Percentiles rank a stretch among this genome's conserved stretches.
Evolutionary conservation across 345 rosid genomes (phyloP).

Genomic region (Litchi chinensis): DNA sequence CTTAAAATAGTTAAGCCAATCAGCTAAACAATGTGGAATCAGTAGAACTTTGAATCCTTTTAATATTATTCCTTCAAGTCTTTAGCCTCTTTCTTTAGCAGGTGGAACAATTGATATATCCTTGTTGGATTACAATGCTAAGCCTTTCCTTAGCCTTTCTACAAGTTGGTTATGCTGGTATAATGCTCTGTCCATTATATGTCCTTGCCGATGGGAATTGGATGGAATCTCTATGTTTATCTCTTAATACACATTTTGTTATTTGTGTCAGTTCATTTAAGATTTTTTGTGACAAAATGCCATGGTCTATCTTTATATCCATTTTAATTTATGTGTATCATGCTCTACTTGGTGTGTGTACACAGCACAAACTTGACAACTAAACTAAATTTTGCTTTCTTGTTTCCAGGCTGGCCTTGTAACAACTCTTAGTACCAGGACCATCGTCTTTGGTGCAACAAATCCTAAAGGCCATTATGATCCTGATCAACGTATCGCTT

Average conservation of each 20-base stretch:
- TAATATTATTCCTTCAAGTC: neutral
- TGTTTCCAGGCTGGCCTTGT: conserved; percentile 90
- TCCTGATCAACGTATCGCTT: conserved; percentile 85
- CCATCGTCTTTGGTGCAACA: conserved; percentile 94
- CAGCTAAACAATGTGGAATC: neutral
- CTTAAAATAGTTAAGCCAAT: neutral
- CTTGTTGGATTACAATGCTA: neutral
- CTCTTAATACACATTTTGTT: neutral
- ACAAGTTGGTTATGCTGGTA: conserved; percentile 11
- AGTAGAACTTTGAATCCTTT: neutral
- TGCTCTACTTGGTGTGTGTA: conserved; percentile 16
- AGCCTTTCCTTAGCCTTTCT: neutral
- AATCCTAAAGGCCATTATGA: conserved; percentile 98
- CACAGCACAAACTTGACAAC: neutral
- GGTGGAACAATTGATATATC: neutral
- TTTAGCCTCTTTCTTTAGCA: neutral
- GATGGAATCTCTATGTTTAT: neutral
- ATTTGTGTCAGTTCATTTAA: neutral
- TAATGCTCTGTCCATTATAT: neutral
- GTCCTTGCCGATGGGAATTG: neutral
- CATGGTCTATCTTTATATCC: neutral
- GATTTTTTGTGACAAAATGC: neutral
- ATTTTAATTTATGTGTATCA: conserved; percentile 7
- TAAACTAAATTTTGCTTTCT: conserved; percentile 15
- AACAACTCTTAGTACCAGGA: conserved; percentile 84